Base-by-base conservation (phyloP, 352 stramenopile genomes). In the Globisporangium iwayamae region DNA sequence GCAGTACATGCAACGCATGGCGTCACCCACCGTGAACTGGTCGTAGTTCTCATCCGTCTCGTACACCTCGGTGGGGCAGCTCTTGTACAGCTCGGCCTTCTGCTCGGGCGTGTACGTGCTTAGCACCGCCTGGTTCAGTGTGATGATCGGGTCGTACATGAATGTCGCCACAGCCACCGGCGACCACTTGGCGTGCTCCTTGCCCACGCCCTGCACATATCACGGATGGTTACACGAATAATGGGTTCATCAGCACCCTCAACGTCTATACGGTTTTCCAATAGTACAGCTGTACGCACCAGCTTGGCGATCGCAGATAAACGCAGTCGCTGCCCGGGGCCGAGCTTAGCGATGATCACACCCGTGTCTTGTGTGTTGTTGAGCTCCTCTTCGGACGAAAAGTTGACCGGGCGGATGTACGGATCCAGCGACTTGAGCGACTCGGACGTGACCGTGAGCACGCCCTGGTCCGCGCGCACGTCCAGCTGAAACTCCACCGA, bases 141-240 rank as follows among this genome's bases (percentile, higher is more conserved):
- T 94, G 61, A 97, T 95, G 65, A 94, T 93, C 55, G 89, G 87
- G 57, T 96, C 88, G 68, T 95, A 96, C 80, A 92, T 94, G 71
- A 97, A 98, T 41, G 94, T 98, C 14, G 95, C 96, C 6, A 98
- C 94, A 0, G 91, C 93, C 46, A 99, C 96, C 2, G 96, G 96
- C 43, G 85, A 98, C 96, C 96, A 99, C 84, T 99, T 99, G 66
- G 96, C 93, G 72, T 99, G 96, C 73, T 98, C 96, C 76, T 99
- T 99, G 70, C 85, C 90, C 45, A 98, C 97, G 8, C 96, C 96
- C 85, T 97, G 86, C 6, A 4, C 22, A 56, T 22, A 8, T 10
- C 4, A 47, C 11, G 11, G 11, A 48, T 45, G 10, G 11, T n/a
- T 3, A 52, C 39, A 66, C 46, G 20, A 14, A 46, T 2, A 36